A percentile compares a stretch with the other conserved stretches of the same genome.
These are phyloP conservation scores for Penstemon barbatus DNA, from an alignment of 257 asterid species.

Conservation along the genomic window DNA sequence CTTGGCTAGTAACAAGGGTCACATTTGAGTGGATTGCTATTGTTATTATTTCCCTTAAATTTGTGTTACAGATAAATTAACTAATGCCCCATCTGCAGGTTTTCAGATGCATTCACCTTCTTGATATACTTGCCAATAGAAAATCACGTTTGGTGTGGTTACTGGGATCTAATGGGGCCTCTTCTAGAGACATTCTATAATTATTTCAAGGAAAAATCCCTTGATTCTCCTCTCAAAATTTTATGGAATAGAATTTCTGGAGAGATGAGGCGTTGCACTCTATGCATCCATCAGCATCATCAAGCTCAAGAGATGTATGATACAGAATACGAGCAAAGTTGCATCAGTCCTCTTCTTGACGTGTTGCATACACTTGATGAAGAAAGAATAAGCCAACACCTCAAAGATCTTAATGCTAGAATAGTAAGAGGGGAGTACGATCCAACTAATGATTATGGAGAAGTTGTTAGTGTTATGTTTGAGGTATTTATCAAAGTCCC, in stretches of 20 bases:
- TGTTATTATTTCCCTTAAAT: background rate
- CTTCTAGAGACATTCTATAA: slow-evolving; percentile 86
- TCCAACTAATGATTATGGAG: slow-evolving; percentile 48
- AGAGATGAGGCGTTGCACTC: slow-evolving; percentile 77
- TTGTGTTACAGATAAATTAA: background rate
- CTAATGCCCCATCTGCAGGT: slow-evolving; percentile 50
- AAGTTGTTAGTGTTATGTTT: slow-evolving; percentile 83
- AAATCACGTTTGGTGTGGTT: slow-evolving; percentile 83
- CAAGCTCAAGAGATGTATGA: slow-evolving; percentile 80
- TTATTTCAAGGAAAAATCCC: slow-evolving; percentile 63
- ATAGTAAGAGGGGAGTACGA: slow-evolving; percentile 60
- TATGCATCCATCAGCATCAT: slow-evolving; percentile 89
- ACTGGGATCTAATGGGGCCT: slow-evolving; percentile 94
- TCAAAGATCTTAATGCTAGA: slow-evolving; percentile 72
- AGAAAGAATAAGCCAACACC: slow-evolving; percentile 71
- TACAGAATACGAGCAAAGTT: slow-evolving; percentile 66
- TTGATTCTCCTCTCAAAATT: slow-evolving; percentile 80
- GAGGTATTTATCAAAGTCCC: slow-evolving; percentile 57
- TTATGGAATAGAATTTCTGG: slow-evolving; percentile 63
- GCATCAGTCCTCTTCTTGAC: slow-evolving; percentile 78
- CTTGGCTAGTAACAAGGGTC: background rate
- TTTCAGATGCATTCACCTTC: slow-evolving; percentile 85
- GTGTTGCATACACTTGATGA: slow-evolving; percentile 79
- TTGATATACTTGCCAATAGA: slow-evolving; percentile 62
- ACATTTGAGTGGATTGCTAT: slow-evolving; percentile 13